phyloP scores from a whole-genome alignment of 805 yeast species.

The Candida nonsorbophila region DNA sequence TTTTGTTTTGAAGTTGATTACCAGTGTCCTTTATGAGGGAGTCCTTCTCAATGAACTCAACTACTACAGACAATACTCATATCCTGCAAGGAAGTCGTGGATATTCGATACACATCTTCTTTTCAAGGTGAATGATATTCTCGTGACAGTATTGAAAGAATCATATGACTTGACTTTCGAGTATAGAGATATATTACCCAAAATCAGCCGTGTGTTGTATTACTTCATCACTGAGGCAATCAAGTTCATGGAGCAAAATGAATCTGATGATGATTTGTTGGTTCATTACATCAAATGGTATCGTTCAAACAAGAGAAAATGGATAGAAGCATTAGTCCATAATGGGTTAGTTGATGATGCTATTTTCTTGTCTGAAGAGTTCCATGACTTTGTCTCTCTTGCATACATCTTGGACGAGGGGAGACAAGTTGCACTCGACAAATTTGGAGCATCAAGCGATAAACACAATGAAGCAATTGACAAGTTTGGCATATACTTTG shows the following conservation, averaged over 20 bases:
- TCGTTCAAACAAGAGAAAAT: slow-evolving; percentile 25
- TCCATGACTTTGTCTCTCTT: slow-evolving; percentile 60
- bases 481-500: slow-evolving; percentile 48
- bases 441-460: slow-evolving; percentile 9
- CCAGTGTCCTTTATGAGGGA: slow-evolving; percentile 21
- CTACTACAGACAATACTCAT: slow-evolving; percentile 25
- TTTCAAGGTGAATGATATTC: slow-evolving; percentile 32
- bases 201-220: slow-evolving; percentile 26
- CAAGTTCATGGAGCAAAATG: slow-evolving; percentile 22
- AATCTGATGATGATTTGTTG: slow-evolving; percentile 16
- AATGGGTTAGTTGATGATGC: slow-evolving; percentile 50
- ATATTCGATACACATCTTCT: slow-evolving; percentile 38
- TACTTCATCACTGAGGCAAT: slow-evolving; percentile 31
- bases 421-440: slow-evolving; percentile 15
- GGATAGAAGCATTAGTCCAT: slow-evolving; percentile 59
- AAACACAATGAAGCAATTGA: slow-evolving; percentile 12
- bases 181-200: slow-evolving; percentile 14
- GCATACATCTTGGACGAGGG: slow-evolving; percentile 43
- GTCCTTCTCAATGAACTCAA: slow-evolving; percentile 35
- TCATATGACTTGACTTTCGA: slow-evolving; percentile 9
- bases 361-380: slow-evolving; percentile 56
- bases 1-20: slow-evolving; percentile 15
- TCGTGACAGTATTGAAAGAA: slow-evolving; percentile 6
- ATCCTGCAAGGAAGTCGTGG: slow-evolving; percentile 35
- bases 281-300: slow-evolving; percentile 30